Percentiles rank a stretch among this genome's conserved stretches.
Conservation (phyloP, 1,284 basidiomycete species). For the Ceratorhiza oryzae-sativae region DNA sequence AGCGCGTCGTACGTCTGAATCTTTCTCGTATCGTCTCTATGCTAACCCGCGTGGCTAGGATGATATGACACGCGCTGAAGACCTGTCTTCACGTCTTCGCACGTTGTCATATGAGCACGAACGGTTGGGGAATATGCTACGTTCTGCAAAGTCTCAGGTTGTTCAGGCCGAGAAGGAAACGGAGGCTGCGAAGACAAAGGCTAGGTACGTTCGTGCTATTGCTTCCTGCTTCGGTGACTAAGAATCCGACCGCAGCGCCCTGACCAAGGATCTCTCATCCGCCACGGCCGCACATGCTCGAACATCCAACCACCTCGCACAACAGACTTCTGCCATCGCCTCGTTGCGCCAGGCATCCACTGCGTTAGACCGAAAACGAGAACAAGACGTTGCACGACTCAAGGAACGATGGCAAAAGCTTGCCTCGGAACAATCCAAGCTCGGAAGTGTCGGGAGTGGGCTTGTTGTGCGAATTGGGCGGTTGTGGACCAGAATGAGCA, state of each 20-base stretch:
- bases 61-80: conserved; percentile 82
- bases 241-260: conserved; percentile 16
- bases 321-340: conserved; percentile 15
- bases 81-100: conserved; percentile 73
- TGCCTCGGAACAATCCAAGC: conserved; percentile 67
- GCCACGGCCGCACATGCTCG: conserved; percentile 48
- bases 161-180: conserved; percentile 76
- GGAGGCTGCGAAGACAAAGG: conserved; percentile 71
- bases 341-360: conserved; percentile 12
- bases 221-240: background rate
- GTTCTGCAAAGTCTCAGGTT: conserved; percentile 61
- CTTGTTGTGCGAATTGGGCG: conserved; percentile 43
- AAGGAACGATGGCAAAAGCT: conserved; percentile 79
- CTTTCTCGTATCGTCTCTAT: background rate
- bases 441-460: conserved; percentile 51
- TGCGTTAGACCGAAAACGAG: conserved; percentile 48
- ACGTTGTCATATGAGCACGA: conserved; percentile 86
- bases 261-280: conserved; percentile 49
- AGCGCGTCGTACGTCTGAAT: conserved; percentile 70
- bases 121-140: conserved; percentile 70
- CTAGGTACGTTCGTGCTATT: conserved; percentile 60
- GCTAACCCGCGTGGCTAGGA: conserved; percentile 57
- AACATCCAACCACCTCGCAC: conserved; percentile 34
- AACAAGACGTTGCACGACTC: conserved; percentile 81
- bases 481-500: conserved; percentile 28